These are phyloP conservation scores for Collybia sp. DNA, from an alignment of 768 basidiomycete species.

Conservation along the genomic window DNA sequence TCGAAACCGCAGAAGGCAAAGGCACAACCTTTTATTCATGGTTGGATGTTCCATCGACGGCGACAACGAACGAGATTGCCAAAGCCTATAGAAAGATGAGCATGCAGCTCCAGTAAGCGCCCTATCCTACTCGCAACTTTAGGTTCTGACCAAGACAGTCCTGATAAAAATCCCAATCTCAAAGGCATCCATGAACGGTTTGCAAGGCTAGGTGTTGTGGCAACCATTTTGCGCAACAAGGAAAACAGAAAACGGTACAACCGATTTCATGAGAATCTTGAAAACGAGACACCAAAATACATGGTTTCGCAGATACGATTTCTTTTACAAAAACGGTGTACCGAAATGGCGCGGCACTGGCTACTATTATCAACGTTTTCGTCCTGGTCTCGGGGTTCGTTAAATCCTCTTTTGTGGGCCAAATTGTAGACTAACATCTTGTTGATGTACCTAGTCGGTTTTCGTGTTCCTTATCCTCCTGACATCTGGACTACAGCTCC, in stretches of 20 bases:
- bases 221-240: conserved; percentile 70
- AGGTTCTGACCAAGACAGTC: conserved; percentile 39
- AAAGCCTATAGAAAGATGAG: conserved; percentile 93
- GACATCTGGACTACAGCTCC: conserved; percentile 77
- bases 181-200: conserved; percentile 85
- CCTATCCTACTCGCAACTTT: not conserved
- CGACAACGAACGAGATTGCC: conserved; percentile 70
- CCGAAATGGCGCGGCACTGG: conserved; percentile 95
- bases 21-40: conserved; percentile 96
- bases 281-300: not conserved
- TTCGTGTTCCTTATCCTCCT: conserved; percentile 70
- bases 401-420: conserved; percentile 1
- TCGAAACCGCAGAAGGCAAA: conserved; percentile 85
- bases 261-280: conserved; percentile 1
- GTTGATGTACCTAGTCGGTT: conserved; percentile 53
- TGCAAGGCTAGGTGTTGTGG: conserved; percentile 84
- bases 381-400: conserved; percentile 83
- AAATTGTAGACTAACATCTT: conserved; percentile 3
- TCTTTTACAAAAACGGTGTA: conserved; percentile 97
- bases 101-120: conserved; percentile 79
- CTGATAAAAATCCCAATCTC: conserved; percentile 91
- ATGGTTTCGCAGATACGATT: conserved; percentile 59
- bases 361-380: conserved; percentile 94
- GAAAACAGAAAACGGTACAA: conserved; percentile 76
- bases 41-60: conserved; percentile 75